Base-by-base conservation (phyloP, 306 rosid species). In the Fragaria vesca region DNA sequence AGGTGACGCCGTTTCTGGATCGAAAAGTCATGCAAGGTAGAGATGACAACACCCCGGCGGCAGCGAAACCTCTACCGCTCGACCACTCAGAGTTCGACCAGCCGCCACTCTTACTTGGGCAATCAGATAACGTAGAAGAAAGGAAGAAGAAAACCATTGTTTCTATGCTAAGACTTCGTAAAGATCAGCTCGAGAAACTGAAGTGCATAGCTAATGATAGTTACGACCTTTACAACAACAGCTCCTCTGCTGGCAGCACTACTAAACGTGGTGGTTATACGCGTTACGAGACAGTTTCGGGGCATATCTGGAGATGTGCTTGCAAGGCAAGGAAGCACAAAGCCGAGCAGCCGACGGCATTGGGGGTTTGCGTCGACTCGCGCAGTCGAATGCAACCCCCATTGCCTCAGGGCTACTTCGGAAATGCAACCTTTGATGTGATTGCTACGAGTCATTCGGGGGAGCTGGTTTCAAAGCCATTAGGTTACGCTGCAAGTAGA, bases 251-350 rank as follows among this genome's bases (percentile, higher is more conserved):
- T 36, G 66, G 28, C 17, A 12, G 47, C 13, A 61, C 66, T 57
- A 46, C 60, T 0, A 69, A n/a, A 2, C 85, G 84, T 0, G 45
- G 72, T 0, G 54, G 76, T 26, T 91, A 81, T n/a, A 86, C 81
- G 0, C 79, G 90, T 43, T 90, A 79, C 2, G 96, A 93, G 79
- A 66, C 83, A 0, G 3, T 93, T 10, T 69, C 90, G 0, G 91
- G 90, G 0, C 88, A 93, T 51, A 47, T 89, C 1, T 93, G 96
- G 97, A 85, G 84, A 61, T 83, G 84, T 57, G 89, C 92, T 0
- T 66, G 89, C 75, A 89, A 86, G 71, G 92, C 97, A 0, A 81
- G 92, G 7, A 66, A 66, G 0, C 89, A 75, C 69, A 12, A 4
- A 34, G 9, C 65, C 2, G 84, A 89, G 18, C 97, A 89, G 32